These are phyloP conservation scores for Heterobasidion irregulare DNA, from an alignment of 1,284 basidiomycete genomes.

Conservation along the genomic window DNA sequence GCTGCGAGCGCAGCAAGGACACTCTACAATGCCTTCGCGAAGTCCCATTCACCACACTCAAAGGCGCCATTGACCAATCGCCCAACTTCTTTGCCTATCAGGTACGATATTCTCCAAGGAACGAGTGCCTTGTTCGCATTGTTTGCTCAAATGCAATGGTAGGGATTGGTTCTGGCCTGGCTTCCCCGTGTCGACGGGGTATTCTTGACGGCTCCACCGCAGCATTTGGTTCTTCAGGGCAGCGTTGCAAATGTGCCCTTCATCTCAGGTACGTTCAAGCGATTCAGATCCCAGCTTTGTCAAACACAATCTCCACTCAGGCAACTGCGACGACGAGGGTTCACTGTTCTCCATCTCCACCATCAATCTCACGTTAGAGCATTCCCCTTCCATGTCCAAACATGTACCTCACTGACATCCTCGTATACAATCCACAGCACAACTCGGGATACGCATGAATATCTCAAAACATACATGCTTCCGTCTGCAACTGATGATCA, in stretches of 20 bases:
- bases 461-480: slow-evolving; percentile 7
- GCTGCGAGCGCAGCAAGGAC: slow-evolving; percentile 31
- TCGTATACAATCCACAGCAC: not conserved
- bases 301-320: not conserved
- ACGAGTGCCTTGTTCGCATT: not conserved
- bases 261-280: slow-evolving; percentile 26
- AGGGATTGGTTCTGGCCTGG: slow-evolving; percentile 30
- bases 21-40: slow-evolving; percentile 41
- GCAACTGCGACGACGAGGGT: slow-evolving; percentile 13
- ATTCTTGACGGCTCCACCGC: slow-evolving; percentile 36
- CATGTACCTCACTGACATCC: not conserved
- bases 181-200: slow-evolving; percentile 42
- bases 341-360: slow-evolving; percentile 8
- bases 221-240: slow-evolving; percentile 28
- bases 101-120: slow-evolving; percentile 17
- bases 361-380: slow-evolving; percentile 7
- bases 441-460: slow-evolving; percentile 1
- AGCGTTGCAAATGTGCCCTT: slow-evolving; percentile 38
- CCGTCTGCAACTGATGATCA: slow-evolving; percentile 5
- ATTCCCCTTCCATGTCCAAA: not conserved
- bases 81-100: slow-evolving; percentile 38
- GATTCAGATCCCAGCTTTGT: not conserved
- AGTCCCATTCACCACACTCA: slow-evolving; percentile 31
- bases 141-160: not conserved
- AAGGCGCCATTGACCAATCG: slow-evolving; percentile 32